Conservation (phyloP, 2,329 filamentous ascomycete species). For the Trichoderma atrobrunneum region DNA sequence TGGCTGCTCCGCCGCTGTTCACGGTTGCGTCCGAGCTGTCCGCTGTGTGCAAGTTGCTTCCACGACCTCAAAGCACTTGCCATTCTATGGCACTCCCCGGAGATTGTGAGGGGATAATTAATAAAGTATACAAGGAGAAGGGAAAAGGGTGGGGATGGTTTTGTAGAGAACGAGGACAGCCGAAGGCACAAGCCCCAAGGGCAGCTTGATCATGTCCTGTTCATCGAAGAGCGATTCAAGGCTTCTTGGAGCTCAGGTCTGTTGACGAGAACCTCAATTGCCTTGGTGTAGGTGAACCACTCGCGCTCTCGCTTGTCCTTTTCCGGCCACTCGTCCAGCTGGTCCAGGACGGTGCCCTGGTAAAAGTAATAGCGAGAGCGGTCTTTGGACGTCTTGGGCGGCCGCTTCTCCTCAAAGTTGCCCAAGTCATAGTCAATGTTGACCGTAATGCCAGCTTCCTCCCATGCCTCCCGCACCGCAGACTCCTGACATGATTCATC, state of each 20-base stretch:
- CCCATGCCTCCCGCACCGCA: slow-evolving; percentile 90
- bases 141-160: neutral
- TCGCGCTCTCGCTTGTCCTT: slow-evolving; percentile 83
- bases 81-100: neutral
- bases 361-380: slow-evolving; percentile 72
- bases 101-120: neutral
- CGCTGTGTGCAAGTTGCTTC: neutral
- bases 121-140: slow-evolving; percentile 11
- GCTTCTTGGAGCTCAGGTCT: slow-evolving; percentile 88
- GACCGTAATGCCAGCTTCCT: slow-evolving; percentile 91
- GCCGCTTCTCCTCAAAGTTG: slow-evolving; percentile 77
- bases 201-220: slow-evolving; percentile 30
- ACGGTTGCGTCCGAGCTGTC: neutral
- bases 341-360: slow-evolving; percentile 82
- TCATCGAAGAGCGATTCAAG: slow-evolving; percentile 74
- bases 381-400: slow-evolving; percentile 69
- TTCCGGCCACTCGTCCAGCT: slow-evolving; percentile 90
- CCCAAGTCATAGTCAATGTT: slow-evolving; percentile 83
- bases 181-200: neutral
- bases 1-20: neutral
- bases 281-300: slow-evolving; percentile 85
- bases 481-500: slow-evolving; percentile 87
- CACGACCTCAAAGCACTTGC: neutral
- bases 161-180: neutral
- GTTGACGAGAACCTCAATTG: slow-evolving; percentile 70